phyloP scores from a whole-genome alignment of 2,329 filamentous ascomycete species.

The Xylariaceae sp. region DNA sequence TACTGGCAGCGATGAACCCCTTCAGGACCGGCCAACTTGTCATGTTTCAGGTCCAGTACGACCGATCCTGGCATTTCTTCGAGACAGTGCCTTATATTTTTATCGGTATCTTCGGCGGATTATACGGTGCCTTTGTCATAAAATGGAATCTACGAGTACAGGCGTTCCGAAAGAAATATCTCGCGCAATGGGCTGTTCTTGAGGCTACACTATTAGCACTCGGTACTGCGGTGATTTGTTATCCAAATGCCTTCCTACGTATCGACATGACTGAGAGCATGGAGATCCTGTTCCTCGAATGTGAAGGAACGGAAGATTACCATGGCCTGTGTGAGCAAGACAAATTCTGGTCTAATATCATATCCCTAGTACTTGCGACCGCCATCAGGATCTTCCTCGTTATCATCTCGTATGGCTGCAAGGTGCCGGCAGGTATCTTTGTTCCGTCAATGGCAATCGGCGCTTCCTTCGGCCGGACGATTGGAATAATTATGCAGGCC shows the following conservation, averaged over 20 bases:
- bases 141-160: slow-evolving; percentile 94
- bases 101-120: slow-evolving; percentile 85
- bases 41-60: slow-evolving; percentile 98
- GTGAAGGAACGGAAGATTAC: slow-evolving; percentile 83
- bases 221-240: slow-evolving; percentile 87
- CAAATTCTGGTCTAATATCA: slow-evolving; percentile 72
- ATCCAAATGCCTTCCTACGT: slow-evolving; percentile 88
- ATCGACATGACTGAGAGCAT: slow-evolving; percentile 99
- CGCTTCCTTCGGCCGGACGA: slow-evolving; percentile 84
- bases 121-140: slow-evolving; percentile 95
- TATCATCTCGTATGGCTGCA: slow-evolving; percentile 95
- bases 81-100: slow-evolving; percentile 90
- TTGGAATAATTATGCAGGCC: slow-evolving; percentile 92
- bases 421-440: slow-evolving; percentile 96
- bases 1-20: slow-evolving; percentile 92
- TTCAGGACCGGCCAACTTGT: slow-evolving; percentile 95
- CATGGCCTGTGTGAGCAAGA: slow-evolving; percentile 79
- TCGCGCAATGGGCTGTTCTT: slow-evolving; percentile 76
- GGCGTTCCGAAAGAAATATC: slow-evolving; percentile 89
- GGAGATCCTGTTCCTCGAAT: slow-evolving; percentile 95
- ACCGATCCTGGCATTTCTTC: slow-evolving; percentile 97
- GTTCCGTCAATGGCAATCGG: slow-evolving; percentile 98
- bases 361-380: slow-evolving; percentile 75
- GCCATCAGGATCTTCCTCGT: slow-evolving; percentile 78
- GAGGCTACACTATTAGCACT: slow-evolving; percentile 82